These are phyloP conservation scores for Wickerhamomyces silvicola DNA, from an alignment of 805 yeast genomes.

Conservation along the genomic window DNA sequence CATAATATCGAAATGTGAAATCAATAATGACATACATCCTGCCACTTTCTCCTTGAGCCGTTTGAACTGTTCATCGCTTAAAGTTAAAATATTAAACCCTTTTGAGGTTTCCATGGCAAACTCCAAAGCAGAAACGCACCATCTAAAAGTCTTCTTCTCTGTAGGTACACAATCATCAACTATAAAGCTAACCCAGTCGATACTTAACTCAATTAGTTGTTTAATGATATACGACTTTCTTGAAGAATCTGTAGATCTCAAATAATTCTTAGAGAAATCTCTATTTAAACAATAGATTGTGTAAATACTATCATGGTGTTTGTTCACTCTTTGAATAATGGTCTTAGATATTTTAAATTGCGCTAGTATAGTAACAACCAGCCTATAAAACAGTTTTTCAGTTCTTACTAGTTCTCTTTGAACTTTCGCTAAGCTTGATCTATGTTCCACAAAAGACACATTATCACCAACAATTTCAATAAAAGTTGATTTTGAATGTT, in stretches of 20 bases:
- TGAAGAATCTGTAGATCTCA: slow-evolving; percentile 55
- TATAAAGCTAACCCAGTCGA: slow-evolving; percentile 88
- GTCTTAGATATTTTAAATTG: slow-evolving; percentile 46
- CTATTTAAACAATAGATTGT: slow-evolving; percentile 69
- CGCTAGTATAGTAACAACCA: slow-evolving; percentile 59
- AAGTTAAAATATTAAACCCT: slow-evolving; percentile 79
- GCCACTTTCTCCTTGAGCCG: slow-evolving; percentile 77
- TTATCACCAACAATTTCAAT: slow-evolving; percentile 50
- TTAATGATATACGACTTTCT: slow-evolving; percentile 63
- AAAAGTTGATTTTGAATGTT: slow-evolving; percentile 49
- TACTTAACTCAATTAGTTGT: slow-evolving; percentile 66
- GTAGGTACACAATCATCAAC: slow-evolving; percentile 94
- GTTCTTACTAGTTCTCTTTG: slow-evolving; percentile 65
- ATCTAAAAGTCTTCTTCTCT: slow-evolving; percentile 83
- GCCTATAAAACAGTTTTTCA: slow-evolving; percentile 59
- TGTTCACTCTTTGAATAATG: slow-evolving; percentile 50
- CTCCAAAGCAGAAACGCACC: slow-evolving; percentile 95
- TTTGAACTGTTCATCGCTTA: slow-evolving; percentile 71
- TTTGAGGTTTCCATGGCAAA: slow-evolving; percentile 92
- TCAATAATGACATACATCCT: slow-evolving; percentile 86
- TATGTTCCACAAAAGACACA: slow-evolving; percentile 49
- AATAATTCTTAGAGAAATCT: slow-evolving; percentile 72
- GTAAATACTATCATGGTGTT: slow-evolving; percentile 72
- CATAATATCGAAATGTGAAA: slow-evolving; percentile 96
- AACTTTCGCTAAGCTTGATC: slow-evolving; percentile 67